These are phyloP conservation scores for Gentiana macrophylla DNA, from an alignment of 257 asterid species.

Conservation along the genomic window DNA sequence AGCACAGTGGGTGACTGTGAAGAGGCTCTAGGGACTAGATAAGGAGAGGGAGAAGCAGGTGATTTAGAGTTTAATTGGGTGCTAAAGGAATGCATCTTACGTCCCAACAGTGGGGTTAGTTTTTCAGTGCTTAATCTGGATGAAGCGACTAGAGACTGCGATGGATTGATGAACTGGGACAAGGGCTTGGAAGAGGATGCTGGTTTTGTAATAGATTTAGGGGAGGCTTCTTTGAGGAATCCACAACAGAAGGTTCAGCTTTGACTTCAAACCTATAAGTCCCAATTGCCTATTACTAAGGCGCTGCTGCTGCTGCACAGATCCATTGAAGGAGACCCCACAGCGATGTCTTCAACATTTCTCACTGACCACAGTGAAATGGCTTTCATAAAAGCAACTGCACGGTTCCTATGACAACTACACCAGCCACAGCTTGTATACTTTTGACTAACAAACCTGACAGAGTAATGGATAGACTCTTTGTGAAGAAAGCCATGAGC, in stretches of 20 bases:
- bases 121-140: slow-evolving; percentile 49
- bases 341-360: slow-evolving; percentile 27
- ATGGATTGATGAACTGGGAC: slow-evolving; percentile 76
- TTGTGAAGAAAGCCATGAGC: not conserved
- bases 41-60: slow-evolving; percentile 65
- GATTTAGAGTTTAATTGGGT: slow-evolving; percentile 45
- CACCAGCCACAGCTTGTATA: slow-evolving; percentile 31
- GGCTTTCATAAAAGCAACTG: slow-evolving; percentile 60
- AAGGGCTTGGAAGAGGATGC: slow-evolving; percentile 50
- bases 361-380: slow-evolving; percentile 53
- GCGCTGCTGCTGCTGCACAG: slow-evolving; percentile 36
- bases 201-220: slow-evolving; percentile 46
- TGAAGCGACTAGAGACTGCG: slow-evolving; percentile 29
- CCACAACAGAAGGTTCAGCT: slow-evolving; percentile 29
- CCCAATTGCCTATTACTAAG: slow-evolving; percentile 69
- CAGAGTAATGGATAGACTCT: not conserved
- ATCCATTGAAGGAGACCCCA: slow-evolving; percentile 54
- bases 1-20: slow-evolving; percentile 45
- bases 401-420: slow-evolving; percentile 39
- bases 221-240: slow-evolving; percentile 63
- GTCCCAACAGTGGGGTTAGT: slow-evolving; percentile 38
- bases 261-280: slow-evolving; percentile 64
- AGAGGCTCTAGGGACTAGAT: slow-evolving; percentile 51
- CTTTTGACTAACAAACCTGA: slow-evolving; percentile 50
- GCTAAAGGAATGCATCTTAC: slow-evolving; percentile 39